These are phyloP conservation scores for Termitomyces sp. DNA, from an alignment of 1,284 basidiomycete genomes.

Conservation along the genomic window DNA sequence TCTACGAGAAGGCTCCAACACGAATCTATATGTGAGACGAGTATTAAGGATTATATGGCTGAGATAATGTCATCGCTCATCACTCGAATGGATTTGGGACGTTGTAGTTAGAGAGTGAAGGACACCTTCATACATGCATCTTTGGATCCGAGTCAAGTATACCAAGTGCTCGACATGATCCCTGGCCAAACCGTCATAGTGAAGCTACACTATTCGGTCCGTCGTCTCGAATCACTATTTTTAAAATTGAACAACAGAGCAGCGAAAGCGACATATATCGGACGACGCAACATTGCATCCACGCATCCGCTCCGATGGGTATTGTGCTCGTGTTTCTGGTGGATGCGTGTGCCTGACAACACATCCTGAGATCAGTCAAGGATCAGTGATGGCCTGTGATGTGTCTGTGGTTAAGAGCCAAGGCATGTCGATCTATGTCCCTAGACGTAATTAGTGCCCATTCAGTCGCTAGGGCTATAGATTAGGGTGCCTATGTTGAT, in stretches of 20 bases:
- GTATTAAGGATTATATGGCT: neutral
- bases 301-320: neutral
- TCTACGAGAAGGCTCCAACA: neutral
- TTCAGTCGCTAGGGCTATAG: too few relatives aligned
- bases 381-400: neutral
- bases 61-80: neutral
- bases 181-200: neutral
- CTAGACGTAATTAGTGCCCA: neutral
- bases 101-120: neutral
- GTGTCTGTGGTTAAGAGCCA: neutral
- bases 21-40: neutral
- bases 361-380: neutral
- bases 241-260: too few relatives aligned
- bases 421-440: neutral
- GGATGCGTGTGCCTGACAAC: neutral
- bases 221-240: neutral
- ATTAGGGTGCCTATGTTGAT: neutral
- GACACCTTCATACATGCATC: neutral
- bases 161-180: neutral
- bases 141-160: neutral
- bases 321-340: neutral
- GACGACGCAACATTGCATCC: neutral
- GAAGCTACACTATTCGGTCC: neutral
- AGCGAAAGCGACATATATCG: neutral
- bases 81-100: neutral